These are phyloP conservation scores for Auricularia auricula-judae DNA, from an alignment of 768 basidiomycete species.

Conservation along the genomic window DNA sequence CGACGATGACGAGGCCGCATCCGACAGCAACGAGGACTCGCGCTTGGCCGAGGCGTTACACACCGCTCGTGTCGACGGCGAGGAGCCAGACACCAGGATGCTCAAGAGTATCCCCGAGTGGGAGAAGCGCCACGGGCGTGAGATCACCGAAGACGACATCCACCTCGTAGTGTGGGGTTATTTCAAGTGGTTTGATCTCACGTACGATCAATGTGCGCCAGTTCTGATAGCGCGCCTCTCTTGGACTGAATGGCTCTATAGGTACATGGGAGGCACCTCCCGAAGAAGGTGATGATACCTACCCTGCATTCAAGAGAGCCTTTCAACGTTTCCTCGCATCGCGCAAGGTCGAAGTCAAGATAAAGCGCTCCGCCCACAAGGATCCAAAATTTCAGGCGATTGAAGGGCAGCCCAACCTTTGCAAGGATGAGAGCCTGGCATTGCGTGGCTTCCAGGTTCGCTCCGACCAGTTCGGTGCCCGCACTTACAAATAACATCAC, in stretches of 20 bases:
- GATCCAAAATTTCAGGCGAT: conserved; percentile 4
- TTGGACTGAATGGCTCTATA: conserved; percentile 19
- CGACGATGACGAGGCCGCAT: conserved; percentile 17
- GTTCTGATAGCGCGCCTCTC: neutral
- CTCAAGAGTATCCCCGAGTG: conserved; percentile 55
- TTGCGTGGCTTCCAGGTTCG: conserved; percentile 83
- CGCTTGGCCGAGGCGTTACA: conserved; percentile 17
- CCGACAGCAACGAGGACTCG: conserved; percentile 20
- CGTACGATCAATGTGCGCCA: conserved; percentile 77
- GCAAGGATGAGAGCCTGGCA: conserved; percentile 48
- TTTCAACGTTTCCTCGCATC: conserved; percentile 57
- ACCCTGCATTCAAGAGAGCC: conserved; percentile 55
- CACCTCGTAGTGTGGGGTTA: conserved; percentile 68
- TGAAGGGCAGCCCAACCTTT: conserved; percentile 42
- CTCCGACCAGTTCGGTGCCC: conserved; percentile 9
- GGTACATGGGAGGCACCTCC: conserved; percentile 95
- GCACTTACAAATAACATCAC: no score
- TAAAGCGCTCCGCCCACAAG: conserved; percentile 16
- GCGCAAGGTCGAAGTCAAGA: conserved; percentile 47
- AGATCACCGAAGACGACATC: conserved; percentile 38
- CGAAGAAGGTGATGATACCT: conserved; percentile 39
- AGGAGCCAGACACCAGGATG: conserved; percentile 44
- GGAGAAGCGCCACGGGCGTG: conserved; percentile 33
- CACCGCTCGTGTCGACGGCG: conserved; percentile 44
- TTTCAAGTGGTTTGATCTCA: conserved; percentile 86